These are phyloP conservation scores for Tetraselmis striata DNA, from an alignment of 139 green algal genomes.

Conservation along the genomic window DNA sequence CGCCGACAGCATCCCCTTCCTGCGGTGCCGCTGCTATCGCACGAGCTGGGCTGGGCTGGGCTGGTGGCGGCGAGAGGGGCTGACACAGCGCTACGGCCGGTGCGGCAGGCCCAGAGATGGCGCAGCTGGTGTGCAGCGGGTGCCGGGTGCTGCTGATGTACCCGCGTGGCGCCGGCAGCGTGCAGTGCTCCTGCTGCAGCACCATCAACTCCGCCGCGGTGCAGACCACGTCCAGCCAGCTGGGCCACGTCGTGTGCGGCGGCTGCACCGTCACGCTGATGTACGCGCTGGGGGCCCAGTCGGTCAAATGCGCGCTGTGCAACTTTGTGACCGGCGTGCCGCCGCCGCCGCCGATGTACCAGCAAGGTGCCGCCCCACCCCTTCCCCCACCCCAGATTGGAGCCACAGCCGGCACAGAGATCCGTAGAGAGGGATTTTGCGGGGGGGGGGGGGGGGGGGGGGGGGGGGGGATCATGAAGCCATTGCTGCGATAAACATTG, in stretches of 20 bases:
- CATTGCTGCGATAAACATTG: too few relatives aligned
- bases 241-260: constrained; percentile 81
- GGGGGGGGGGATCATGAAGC: too few relatives aligned
- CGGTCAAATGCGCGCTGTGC: constrained; percentile 90
- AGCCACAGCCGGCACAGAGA: not conserved
- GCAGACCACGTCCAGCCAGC: constrained; percentile 36
- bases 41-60: too few relatives aligned
- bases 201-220: constrained; percentile 69
- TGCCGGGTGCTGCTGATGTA: constrained; percentile 87
- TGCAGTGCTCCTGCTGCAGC: constrained; percentile 89
- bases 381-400: not conserved
- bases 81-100: too few relatives aligned
- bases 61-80: too few relatives aligned
- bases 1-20: too few relatives aligned
- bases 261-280: constrained; percentile 72
- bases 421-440: too few relatives aligned
- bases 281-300: constrained; percentile 79
- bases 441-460: not conserved
- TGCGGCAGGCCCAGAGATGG: constrained; percentile 48
- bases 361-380: constrained; percentile 2
- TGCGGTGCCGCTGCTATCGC: too few relatives aligned
- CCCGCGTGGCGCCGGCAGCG: constrained; percentile 73
- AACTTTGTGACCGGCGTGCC: constrained; percentile 68
- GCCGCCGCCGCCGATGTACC: not conserved
- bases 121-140: constrained; percentile 85